Evolutionary conservation across 768 basidiomycete genomes (phyloP).

Genomic region (Rhodotorula diobovata): DNA sequence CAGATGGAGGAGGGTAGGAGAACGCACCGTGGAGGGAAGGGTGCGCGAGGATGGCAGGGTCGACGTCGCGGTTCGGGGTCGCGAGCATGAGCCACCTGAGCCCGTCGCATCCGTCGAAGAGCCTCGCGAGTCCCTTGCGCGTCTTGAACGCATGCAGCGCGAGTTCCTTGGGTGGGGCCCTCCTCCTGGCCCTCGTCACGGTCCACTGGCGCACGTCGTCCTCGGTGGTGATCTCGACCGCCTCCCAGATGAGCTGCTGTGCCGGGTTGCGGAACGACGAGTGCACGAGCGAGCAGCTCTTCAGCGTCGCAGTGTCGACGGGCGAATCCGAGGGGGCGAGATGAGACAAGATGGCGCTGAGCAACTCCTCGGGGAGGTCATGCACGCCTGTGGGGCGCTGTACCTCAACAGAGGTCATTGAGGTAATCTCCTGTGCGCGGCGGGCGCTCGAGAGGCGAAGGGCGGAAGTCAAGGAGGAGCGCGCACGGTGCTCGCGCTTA

Average conservation of each 20-base stretch:
- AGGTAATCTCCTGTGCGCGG: too few species aligned
- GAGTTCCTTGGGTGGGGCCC: constrained; percentile 12
- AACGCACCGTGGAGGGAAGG: not conserved
- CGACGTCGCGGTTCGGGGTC: not conserved
- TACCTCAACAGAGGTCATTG: too few species aligned
- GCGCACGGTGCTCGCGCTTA: too few species aligned
- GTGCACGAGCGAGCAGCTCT: constrained; percentile 15
- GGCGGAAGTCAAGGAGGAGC: too few species aligned
- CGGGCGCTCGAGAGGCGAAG: too few species aligned
- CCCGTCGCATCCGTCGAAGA: not conserved
- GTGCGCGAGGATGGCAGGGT: not conserved
- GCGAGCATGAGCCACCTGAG: constrained; percentile 2
- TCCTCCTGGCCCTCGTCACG: not conserved
- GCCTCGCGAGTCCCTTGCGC: not conserved
- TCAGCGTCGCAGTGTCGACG: constrained; percentile 15
- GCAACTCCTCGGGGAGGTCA: constrained; percentile 1
- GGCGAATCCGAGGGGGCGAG: too few species aligned
- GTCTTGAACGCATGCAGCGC: not conserved
- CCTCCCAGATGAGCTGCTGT: constrained; percentile 13
- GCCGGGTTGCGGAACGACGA: constrained; percentile 6
- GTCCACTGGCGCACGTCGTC: constrained; percentile 6
- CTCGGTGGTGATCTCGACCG: not conserved
- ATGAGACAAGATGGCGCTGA: not conserved
- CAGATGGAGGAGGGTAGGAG: not conserved
- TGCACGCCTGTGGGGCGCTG: not conserved